Evolutionary conservation across 306 rosid genomes (phyloP).

Genomic region (Fragaria iinumae): DNA sequence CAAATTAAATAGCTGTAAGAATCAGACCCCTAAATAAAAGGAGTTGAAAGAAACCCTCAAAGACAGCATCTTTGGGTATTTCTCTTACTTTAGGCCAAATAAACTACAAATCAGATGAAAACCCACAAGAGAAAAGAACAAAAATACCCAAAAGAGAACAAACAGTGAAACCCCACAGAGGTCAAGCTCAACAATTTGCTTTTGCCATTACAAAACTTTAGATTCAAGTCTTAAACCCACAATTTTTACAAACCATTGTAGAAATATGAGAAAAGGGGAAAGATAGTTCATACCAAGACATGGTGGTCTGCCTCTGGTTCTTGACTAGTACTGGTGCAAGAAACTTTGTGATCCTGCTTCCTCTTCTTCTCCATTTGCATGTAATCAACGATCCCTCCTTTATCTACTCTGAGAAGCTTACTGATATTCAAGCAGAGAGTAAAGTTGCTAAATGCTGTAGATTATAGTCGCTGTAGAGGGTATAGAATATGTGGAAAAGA

Average conservation of each 20-base stretch:
- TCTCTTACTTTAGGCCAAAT: not conserved
- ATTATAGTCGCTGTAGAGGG: not conserved
- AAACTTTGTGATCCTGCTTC: conserved; percentile 25
- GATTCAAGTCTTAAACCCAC: conserved; percentile 3
- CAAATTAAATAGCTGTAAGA: not conserved
- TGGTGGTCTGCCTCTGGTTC: conserved; percentile 27
- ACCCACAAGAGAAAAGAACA: conserved; percentile 1
- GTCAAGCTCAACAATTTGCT: not conserved
- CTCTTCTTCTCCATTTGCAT: conserved; percentile 38
- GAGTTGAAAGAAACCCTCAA: not conserved
- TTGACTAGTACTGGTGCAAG: conserved; percentile 23
- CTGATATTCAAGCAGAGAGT: not conserved
- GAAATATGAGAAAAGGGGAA: conserved; percentile 4
- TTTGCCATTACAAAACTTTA: not conserved
- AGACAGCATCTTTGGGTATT: not conserved
- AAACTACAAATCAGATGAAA: not conserved
- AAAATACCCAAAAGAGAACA: conserved; percentile 2
- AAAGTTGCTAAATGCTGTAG: not conserved
- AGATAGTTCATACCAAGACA: conserved; percentile 23
- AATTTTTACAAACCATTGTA: conserved; percentile 4
- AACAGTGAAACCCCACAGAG: not conserved
- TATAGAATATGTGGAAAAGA: not conserved
- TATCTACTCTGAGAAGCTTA: not conserved
- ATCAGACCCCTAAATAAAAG: not conserved
- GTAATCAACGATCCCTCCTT: not conserved